Base-by-base conservation (phyloP, 164 flowering plant species). In the Chloranthus sessilifolius region DNA sequence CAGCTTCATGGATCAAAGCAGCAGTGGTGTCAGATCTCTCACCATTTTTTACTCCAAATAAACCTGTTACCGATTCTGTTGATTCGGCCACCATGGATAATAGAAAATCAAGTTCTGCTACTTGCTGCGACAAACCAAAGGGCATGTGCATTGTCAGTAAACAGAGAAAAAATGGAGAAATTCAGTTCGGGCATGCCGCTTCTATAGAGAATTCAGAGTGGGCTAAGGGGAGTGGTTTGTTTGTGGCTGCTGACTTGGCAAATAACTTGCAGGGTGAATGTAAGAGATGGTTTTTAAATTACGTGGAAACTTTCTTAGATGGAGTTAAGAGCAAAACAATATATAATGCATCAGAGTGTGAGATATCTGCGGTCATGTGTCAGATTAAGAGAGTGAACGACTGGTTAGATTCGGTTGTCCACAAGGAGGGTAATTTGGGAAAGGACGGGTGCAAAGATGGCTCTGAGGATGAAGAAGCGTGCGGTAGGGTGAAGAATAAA, bases 1-100 rank as follows among this genome's bases (percentile, higher is more conserved):
- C 94, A 24, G 49, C 56, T 15, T 52, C 66, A 27, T 84, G 88
- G 88, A 60, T 78, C 14, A 73, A 74, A 69, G 69, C 82, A 45
- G 94, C 94, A 9, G 22, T 81, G 55, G 76, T 74, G 36, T 68
- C 72, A n/a, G 82, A 84, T 67, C 82, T 84, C 15, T 65, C 69
- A 43, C 66, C 77, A 7, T 23, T 27, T 20, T 50, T 69, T 10
- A 22, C 43, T 29, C 37, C 64, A 5, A 6, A 30, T 25, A 62
- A 59, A 27, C 50, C 50, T 5, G 19, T 25, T 2, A 12, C 31
- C 24, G 21, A 48, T 14, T 41, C 60, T 23, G 34, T 3, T 1
- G 53, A 43, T 17, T 21, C 52, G 3, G 21, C 33, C n/a, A 39
- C 19, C 25, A 15, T 53, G 23, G 14, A 28, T 5, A 65, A 54